Conservation (phyloP, 305 asterid species). For the Fraxinus sp. region DNA sequence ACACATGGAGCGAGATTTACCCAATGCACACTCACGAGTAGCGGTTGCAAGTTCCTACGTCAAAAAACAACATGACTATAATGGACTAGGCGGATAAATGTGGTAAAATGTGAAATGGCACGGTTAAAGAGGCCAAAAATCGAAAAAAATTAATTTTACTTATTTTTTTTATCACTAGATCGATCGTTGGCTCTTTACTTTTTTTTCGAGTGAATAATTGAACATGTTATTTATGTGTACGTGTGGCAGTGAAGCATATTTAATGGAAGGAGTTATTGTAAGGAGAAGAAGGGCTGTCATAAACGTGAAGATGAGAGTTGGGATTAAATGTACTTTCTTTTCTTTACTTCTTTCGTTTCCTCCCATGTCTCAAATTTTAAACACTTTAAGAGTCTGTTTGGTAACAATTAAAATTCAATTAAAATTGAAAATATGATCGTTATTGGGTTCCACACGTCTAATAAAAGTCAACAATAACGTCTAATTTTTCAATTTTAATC, state of each 20-base stretch:
- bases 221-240: neutral
- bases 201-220: too few relatives aligned
- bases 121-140: neutral
- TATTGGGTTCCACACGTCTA: too few relatives aligned
- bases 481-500: too few relatives aligned
- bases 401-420: too few relatives aligned
- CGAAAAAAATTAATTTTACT: too few relatives aligned
- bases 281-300: constrained; percentile 19
- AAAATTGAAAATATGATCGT: too few relatives aligned
- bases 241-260: neutral
- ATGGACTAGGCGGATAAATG: neutral
- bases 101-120: too few relatives aligned
- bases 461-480: too few relatives aligned
- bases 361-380: neutral
- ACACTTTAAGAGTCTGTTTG: neutral
- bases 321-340: constrained; percentile 30
- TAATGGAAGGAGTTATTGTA: constrained; percentile 13
- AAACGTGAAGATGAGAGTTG: constrained; percentile 25
- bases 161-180: neutral
- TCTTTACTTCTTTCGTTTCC: constrained; percentile 3
- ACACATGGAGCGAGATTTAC: too few relatives aligned
- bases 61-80: neutral
- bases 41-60: too few relatives aligned
- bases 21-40: too few relatives aligned
- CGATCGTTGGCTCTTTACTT: neutral